Percentiles rank a stretch among this genome's conserved stretches.
phyloP scores from a whole-genome alignment of 2,329 filamentous ascomycete species.

The Sporothrix variecibatus region DNA sequence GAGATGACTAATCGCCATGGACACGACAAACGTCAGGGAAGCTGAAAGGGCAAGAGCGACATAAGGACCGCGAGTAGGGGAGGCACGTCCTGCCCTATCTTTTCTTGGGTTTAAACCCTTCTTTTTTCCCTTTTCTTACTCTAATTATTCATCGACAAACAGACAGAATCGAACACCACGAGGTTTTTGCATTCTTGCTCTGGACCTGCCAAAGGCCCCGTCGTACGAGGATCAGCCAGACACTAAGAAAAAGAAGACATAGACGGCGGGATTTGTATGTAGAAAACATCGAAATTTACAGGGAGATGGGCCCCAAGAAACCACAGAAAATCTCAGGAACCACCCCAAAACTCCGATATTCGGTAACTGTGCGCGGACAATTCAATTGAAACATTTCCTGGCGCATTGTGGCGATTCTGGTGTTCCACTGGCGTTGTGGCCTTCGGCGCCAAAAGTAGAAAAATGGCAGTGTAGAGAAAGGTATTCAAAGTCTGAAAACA shows the following conservation, averaged over 20 bases:
- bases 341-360: too few relatives aligned
- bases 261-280: conserved; percentile 1
- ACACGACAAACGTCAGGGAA: too few relatives aligned
- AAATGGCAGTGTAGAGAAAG: not conserved
- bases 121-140: not conserved
- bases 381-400: not conserved
- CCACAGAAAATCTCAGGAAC: not conserved
- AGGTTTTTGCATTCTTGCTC: not conserved
- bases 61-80: not conserved
- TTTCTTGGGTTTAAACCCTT: not conserved
- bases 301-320: not conserved
- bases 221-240: not conserved
- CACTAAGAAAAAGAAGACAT: not conserved
- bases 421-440: not conserved
- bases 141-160: not conserved
- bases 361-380: not conserved
- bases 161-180: not conserved
- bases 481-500: not conserved
- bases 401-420: not conserved
- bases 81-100: not conserved
- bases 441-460: not conserved
- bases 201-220: not conserved
- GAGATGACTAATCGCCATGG: not conserved
- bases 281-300: not conserved
- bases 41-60: not conserved